A percentile compares a stretch with the other conserved stretches of the same genome.
These are phyloP conservation scores for Rhodamnia rubescens DNA, from an alignment of 345 rosid species.

Conservation along the genomic window DNA sequence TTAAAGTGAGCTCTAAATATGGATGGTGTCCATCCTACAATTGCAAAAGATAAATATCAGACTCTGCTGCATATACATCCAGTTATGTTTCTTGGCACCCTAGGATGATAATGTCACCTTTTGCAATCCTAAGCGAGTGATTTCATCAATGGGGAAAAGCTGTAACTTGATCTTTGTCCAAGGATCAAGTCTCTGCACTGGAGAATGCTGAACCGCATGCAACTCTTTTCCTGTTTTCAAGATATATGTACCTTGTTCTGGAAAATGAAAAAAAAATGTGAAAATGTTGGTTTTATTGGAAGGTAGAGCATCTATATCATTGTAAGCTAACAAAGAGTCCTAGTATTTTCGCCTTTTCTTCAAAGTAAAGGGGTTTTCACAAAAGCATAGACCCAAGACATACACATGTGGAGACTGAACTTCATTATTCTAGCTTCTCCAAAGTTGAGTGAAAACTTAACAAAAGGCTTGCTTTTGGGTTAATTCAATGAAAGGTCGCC, in stretches of 20 bases:
- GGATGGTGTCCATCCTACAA: conserved; percentile 78
- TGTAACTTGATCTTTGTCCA: conserved; percentile 64
- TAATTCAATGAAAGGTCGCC: not conserved
- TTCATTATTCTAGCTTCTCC: not conserved
- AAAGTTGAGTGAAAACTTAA: not conserved
- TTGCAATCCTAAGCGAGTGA: conserved; percentile 51
- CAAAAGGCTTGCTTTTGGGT: not conserved
- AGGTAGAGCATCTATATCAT: not conserved
- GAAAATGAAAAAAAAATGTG: not conserved
- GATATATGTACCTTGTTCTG: not conserved
- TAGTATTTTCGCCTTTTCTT: not conserved
- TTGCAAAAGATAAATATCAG: not conserved
- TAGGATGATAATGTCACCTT: conserved; percentile 26
- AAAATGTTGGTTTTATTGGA: not conserved
- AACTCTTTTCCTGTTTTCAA: not conserved
- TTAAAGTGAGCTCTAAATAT: conserved; percentile 65
- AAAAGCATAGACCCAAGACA: not conserved
- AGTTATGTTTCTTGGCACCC: not conserved
- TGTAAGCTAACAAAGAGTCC: not conserved
- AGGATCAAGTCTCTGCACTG: conserved; percentile 16
- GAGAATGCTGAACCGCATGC: conserved; percentile 8
- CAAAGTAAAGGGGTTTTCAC: not conserved
- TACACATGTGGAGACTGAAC: not conserved
- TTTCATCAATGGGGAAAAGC: conserved; percentile 74
- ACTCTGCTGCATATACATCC: not conserved